Conservation (phyloP, 768 basidiomycete species). For the Tubosaeta sp. region DNA sequence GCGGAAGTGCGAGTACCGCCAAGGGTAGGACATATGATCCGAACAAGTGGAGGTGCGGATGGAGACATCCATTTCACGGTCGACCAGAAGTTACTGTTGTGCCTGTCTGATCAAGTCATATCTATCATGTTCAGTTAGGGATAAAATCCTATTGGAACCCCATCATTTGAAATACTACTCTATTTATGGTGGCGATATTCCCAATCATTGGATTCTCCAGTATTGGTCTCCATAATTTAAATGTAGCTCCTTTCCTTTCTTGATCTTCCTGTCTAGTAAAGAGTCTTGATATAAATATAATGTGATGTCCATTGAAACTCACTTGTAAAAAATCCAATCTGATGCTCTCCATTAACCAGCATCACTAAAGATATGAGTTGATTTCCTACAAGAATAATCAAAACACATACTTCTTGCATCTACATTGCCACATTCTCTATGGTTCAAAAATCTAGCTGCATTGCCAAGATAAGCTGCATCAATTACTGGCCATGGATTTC, state of each 20-base stretch:
- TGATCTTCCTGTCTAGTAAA: slow-evolving; percentile 22
- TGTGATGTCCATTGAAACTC: slow-evolving; percentile 8
- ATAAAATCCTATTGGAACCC: neutral
- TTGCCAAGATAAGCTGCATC: slow-evolving; percentile 45
- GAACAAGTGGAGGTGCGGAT: slow-evolving; percentile 42
- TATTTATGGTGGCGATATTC: too few species aligned
- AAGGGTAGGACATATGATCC: slow-evolving; percentile 25
- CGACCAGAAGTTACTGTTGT: slow-evolving; percentile 34
- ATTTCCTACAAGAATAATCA: neutral
- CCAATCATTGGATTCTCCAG: slow-evolving; percentile 14
- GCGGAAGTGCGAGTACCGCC: slow-evolving; percentile 35
- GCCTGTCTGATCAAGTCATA: slow-evolving; percentile 12
- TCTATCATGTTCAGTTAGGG: neutral
- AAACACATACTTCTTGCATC: slow-evolving; percentile 25
- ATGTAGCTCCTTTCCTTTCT: slow-evolving; percentile 32
- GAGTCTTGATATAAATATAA: neutral
- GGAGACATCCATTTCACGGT: slow-evolving; percentile 44
- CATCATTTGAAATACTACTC: too few species aligned
- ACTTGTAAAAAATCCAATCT: slow-evolving; percentile 37
- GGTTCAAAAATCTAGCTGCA: slow-evolving; percentile 44
- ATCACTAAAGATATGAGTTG: slow-evolving; percentile 12
- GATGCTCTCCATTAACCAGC: slow-evolving; percentile 32
- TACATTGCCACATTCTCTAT: slow-evolving; percentile 17
- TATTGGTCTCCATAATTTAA: slow-evolving; percentile 32
- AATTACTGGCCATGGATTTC: neutral